Evolutionary conservation across 116 monocot species (phyloP).

Genomic region (Posidonia oceanica): DNA sequence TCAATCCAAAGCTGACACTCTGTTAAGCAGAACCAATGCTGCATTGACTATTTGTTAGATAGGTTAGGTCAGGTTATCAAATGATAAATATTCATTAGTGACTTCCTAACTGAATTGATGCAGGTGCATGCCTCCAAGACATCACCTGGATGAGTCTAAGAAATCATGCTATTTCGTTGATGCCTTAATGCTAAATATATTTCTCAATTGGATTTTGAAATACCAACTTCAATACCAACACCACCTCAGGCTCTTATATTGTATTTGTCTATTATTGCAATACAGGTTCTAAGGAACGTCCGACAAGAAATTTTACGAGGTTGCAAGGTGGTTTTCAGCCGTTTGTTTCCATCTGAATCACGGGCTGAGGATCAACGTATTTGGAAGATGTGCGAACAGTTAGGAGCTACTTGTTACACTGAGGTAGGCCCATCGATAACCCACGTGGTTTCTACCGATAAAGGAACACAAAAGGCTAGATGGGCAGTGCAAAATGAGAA

Average conservation of each 20-base stretch:
- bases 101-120: too few relatives aligned
- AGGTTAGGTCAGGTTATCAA: too few relatives aligned
- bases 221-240: too few relatives aligned
- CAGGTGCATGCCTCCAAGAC: too few relatives aligned
- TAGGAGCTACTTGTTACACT: constrained; percentile 55
- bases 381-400: constrained; percentile 64
- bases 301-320: constrained; percentile 44
- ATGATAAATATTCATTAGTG: too few relatives aligned
- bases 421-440: constrained; percentile 54
- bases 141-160: too few relatives aligned
- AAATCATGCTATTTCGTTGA: too few relatives aligned
- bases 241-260: background rate
- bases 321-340: constrained; percentile 71
- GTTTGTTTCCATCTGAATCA: constrained; percentile 36
- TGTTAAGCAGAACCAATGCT: too few relatives aligned
- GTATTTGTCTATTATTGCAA: background rate
- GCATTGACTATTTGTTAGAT: too few relatives aligned
- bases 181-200: too few relatives aligned
- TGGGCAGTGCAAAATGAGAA: constrained; percentile 69
- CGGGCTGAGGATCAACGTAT: constrained; percentile 44
- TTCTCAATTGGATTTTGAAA: too few relatives aligned
- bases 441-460: constrained; percentile 50
- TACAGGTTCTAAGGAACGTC: constrained; percentile 40
- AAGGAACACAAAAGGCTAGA: constrained; percentile 54
- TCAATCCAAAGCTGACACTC: too few relatives aligned